Evolutionary conservation across 495 filamentous ascomycete species (phyloP), one percentile per base, ranked within the genome.

Genomic region (Trichocladium antarcticum): DNA sequence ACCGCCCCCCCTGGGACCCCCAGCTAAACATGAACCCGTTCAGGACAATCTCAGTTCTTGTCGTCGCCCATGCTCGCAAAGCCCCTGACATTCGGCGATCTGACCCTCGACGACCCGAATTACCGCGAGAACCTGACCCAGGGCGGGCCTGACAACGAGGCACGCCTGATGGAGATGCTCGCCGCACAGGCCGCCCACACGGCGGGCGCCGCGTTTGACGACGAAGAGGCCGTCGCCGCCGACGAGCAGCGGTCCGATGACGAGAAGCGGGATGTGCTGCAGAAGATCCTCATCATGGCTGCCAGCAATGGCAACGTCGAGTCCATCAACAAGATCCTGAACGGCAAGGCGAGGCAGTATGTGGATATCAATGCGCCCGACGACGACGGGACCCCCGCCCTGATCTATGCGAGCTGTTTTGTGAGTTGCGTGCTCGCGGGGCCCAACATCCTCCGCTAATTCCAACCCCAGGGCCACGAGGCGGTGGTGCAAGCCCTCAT

Each of bases 371-470:
- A 99, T 69, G 81, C 81, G 53, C 80, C 86, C 5, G 92, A 99
- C 60, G 87, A 94, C 63, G 92, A 99, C 57, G 92, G 92, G 5
- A 95, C 90, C 3, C 85, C 88, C 10, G 86, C 92, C 10, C 70
- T 99, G 58, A 94, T 99, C 48, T 99, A 99, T 68, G 92, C 92
- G 7, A 96, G 90, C 76, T 99, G 92, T 64, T 99, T 99, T 76
- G 92, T 90, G 66, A 70, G 84, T 62, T 32, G 43, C 46, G 38
- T 49, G 45, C 37, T 29, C 29, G n/a, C 37, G 14, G 32, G 42
- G 20, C 40, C 11, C 16, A 22, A 36, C 45, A 15, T 45, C 19
- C 7, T 36, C 34, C 29, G 51, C 56, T 63, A 49, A 62, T 44
- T 45, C 38, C 31, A 47, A 48, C 32, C 35, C 9, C 60, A 92